Evolutionary conservation across 345 rosid genomes (phyloP).

Genomic region (Isatis tinctoria): DNA sequence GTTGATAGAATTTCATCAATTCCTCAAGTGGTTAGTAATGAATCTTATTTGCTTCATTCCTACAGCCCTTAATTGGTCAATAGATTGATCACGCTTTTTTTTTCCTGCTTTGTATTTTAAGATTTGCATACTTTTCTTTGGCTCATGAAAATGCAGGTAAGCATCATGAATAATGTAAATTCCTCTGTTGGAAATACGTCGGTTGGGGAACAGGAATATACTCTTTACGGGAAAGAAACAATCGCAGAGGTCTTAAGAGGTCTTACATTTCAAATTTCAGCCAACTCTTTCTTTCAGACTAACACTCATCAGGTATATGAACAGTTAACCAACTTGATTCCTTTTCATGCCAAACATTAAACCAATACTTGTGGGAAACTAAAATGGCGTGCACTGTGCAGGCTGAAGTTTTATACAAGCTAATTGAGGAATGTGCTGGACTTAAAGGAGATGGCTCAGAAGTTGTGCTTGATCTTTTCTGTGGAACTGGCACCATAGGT

Average conservation of each 20-base stretch:
- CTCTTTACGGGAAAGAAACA: conserved; percentile 64
- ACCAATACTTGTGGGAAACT: neutral
- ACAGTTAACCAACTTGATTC: neutral
- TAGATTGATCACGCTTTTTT: neutral
- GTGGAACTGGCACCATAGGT: conserved; percentile 96
- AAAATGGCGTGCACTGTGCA: conserved; percentile 27
- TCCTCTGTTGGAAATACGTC: conserved; percentile 91
- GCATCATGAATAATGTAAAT: conserved; percentile 85
- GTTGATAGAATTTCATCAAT: conserved; percentile 66
- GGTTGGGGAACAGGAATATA: conserved; percentile 85
- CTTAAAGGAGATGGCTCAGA: conserved; percentile 90
- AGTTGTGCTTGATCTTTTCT: conserved; percentile 86
- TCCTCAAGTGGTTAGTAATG: conserved; percentile 79
- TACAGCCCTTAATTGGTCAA: neutral
- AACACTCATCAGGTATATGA: conserved; percentile 72
- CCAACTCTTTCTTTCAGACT: conserved; percentile 96
- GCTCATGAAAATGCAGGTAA: conserved; percentile 45
- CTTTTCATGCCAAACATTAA: neutral
- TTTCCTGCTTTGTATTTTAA: neutral
- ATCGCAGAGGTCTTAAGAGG: conserved; percentile 81
- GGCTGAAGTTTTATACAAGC: conserved; percentile 92
- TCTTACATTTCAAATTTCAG: conserved; percentile 81
- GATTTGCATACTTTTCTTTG: neutral
- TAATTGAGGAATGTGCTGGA: conserved; percentile 78
- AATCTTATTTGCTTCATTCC: neutral